Evolutionary conservation across 352 stramenopile species (phyloP).

Genomic region (Phytophthora hybrid): DNA sequence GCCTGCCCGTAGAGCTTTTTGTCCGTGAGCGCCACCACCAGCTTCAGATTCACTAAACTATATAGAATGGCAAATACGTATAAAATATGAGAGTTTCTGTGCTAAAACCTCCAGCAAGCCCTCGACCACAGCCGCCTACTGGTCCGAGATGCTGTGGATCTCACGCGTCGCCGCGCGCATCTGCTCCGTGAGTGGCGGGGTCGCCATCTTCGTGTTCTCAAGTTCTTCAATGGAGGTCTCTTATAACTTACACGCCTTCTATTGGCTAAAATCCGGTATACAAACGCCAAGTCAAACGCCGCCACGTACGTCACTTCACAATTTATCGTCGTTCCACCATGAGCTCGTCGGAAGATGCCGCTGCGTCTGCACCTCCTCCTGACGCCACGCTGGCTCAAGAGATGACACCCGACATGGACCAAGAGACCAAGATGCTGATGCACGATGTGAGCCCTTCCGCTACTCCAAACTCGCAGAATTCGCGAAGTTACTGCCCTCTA

Average conservation of each 20-base stretch:
- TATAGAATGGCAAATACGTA: background rate
- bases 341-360: conserved; percentile 2
- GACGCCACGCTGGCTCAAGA: background rate
- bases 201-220: conserved; percentile 16
- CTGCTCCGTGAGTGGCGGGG: conserved; percentile 47
- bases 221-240: conserved; percentile 8
- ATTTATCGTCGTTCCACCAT: conserved; percentile 27
- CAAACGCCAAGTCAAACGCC: conserved; percentile 10
- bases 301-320: conserved; percentile 29
- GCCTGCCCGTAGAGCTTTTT: conserved; percentile 71
- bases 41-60: conserved; percentile 76
- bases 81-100: background rate
- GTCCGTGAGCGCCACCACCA: conserved; percentile 71
- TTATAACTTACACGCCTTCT: conserved; percentile 1
- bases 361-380: background rate
- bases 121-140: conserved; percentile 33
- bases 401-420: conserved; percentile 22
- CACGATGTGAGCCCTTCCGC: conserved; percentile 32
- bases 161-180: conserved; percentile 61
- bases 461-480: conserved; percentile 15
- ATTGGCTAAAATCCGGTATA: conserved; percentile 21
- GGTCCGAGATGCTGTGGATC: conserved; percentile 64
- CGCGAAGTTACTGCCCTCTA: conserved; percentile 2
- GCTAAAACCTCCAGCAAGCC: background rate
- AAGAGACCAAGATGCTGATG: conserved; percentile 47